Percentiles rank a stretch among this genome's conserved stretches.
These are phyloP conservation scores for Rhododendron mucronatum DNA, from an alignment of 148 eudicot genomes.

Conservation along the genomic window DNA sequence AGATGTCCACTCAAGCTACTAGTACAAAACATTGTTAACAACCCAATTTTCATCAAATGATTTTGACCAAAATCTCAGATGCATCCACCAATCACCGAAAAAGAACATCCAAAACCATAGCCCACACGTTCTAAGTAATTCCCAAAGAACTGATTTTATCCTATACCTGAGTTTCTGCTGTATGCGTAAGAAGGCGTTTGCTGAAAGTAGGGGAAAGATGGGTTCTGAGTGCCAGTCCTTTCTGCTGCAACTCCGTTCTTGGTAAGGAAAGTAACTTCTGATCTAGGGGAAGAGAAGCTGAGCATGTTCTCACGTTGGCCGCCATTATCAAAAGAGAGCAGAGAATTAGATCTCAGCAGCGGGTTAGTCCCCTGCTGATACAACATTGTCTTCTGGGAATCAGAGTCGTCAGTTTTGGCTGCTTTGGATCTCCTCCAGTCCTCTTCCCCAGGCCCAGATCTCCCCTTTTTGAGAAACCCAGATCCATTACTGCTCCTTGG, in stretches of 20 bases:
- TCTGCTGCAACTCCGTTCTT: constrained; percentile 21
- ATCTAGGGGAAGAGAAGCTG: constrained; percentile 54
- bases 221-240: constrained; percentile 20
- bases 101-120: not conserved
- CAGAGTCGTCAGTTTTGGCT: constrained; percentile 29
- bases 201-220: constrained; percentile 28
- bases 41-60: not conserved
- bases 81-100: not conserved
- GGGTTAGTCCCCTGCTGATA: constrained; percentile 14
- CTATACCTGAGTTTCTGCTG: constrained; percentile 33
- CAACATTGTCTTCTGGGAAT: constrained; percentile 5
- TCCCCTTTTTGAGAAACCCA: constrained; percentile 42
- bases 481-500: constrained; percentile 34
- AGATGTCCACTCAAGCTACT: not conserved
- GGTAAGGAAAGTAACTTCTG: constrained; percentile 26
- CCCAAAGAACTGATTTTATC: not conserved
- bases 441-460: constrained; percentile 49
- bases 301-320: constrained; percentile 48
- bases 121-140: constrained; percentile 6
- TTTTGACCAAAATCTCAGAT: not conserved
- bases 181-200: constrained; percentile 15
- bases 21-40: not conserved
- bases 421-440: constrained; percentile 29
- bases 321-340: constrained; percentile 16
- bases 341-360: constrained; percentile 34